Evolutionary conservation across 371 early-diverging fungal genomes (phyloP).

Genomic region (Blakeslea trispora): DNA sequence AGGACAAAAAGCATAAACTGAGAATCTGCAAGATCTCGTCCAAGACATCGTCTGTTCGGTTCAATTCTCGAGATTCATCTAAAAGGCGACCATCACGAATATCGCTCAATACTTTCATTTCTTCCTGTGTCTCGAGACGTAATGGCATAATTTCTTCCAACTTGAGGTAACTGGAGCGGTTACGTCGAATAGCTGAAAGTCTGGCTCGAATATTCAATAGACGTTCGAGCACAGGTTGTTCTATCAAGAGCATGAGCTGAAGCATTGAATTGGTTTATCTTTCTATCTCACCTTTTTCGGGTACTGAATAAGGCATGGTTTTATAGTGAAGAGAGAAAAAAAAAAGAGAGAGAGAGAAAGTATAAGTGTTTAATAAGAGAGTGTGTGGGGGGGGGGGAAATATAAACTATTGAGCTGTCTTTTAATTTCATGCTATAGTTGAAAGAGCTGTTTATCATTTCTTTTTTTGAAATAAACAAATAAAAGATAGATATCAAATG

Average conservation of each 20-base stretch:
- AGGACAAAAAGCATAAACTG: slow-evolving; percentile 73
- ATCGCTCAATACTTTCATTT: slow-evolving; percentile 31
- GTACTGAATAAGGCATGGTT: slow-evolving; percentile 28
- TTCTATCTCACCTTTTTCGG: slow-evolving; percentile 32
- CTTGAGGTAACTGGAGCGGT: slow-evolving; percentile 68
- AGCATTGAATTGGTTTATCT: too few species aligned
- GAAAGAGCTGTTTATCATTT: too few species aligned
- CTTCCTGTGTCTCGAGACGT: slow-evolving; percentile 44
- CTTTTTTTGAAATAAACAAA: too few species aligned
- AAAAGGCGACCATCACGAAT: slow-evolving; percentile 31
- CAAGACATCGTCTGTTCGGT: slow-evolving; percentile 70
- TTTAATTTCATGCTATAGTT: too few species aligned
- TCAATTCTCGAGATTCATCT: slow-evolving; percentile 37
- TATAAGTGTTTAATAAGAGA: not conserved
- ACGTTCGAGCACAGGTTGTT: slow-evolving; percentile 62
- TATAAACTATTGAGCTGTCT: too few species aligned
- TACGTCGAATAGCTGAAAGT: slow-evolving; percentile 69
- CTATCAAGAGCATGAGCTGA: too few species aligned
- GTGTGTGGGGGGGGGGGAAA: too few species aligned
- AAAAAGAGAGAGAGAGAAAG: not conserved
- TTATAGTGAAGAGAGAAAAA: not conserved
- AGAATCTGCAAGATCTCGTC: slow-evolving; percentile 79
- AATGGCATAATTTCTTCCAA: slow-evolving; percentile 61
- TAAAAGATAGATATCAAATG: too few species aligned
- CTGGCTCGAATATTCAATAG: slow-evolving; percentile 67